Evolutionary conservation across 768 basidiomycete species (phyloP).

Genomic region (Lentinula raphanica): DNA sequence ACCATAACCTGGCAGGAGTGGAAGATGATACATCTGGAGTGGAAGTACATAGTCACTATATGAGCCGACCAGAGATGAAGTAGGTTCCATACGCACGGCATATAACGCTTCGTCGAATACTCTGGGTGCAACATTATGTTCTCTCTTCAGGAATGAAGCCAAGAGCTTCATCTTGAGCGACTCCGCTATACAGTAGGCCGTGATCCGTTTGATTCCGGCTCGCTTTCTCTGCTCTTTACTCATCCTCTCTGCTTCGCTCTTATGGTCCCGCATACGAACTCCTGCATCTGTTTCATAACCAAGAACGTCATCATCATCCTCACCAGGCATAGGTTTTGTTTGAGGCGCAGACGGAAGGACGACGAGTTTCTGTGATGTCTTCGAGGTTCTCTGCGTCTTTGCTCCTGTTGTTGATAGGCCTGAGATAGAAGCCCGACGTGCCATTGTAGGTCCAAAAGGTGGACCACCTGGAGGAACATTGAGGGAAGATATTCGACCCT

Average conservation of each 20-base stretch:
- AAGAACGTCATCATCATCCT: constrained; percentile 35
- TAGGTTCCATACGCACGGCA: constrained; percentile 52
- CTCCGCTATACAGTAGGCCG: constrained; percentile 87
- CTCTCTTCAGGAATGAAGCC: constrained; percentile 82
- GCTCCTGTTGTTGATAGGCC: constrained; percentile 28
- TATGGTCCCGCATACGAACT: constrained; percentile 55
- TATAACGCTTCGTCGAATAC: constrained; percentile 93
- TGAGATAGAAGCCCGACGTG: constrained; percentile 35
- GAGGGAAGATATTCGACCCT: neutral
- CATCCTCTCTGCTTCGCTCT: constrained; percentile 87
- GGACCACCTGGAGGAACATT: neutral
- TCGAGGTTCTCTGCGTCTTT: constrained; percentile 76
- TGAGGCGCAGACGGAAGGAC: constrained; percentile 87
- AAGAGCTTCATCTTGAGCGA: constrained; percentile 80
- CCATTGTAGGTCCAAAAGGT: neutral
- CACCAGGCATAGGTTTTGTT: constrained; percentile 57
- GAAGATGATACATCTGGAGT: constrained; percentile 81
- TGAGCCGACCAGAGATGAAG: no score
- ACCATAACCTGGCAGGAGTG: constrained; percentile 87
- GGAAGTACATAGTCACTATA: neutral
- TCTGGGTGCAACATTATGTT: constrained; percentile 84
- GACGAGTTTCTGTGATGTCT: constrained; percentile 88
- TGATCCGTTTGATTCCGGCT: constrained; percentile 76
- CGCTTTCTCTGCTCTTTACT: constrained; percentile 77
- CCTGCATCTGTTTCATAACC: constrained; percentile 66